Evolutionary conservation across 208 protist genomes (phyloP).

Genomic region (Leishmania aethiopica): DNA sequence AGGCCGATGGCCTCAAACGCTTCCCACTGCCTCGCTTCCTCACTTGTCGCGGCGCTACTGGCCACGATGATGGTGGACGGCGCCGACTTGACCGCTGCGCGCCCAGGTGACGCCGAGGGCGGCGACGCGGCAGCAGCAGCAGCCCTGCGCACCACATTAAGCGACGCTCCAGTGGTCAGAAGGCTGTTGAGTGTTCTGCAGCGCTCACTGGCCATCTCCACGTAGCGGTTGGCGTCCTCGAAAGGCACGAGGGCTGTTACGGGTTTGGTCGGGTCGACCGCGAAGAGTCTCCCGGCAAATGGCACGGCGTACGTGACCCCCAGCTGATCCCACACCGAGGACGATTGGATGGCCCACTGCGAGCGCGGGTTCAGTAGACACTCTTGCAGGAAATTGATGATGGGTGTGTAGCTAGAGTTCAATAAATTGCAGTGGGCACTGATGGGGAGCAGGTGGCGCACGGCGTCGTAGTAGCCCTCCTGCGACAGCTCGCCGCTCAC

Average conservation of each 20-base stretch:
- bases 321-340: conserved; percentile 48
- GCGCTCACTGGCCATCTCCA: conserved; percentile 32
- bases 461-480: conserved; percentile 30
- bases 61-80: conserved; percentile 1
- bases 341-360: conserved; percentile 43
- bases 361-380: conserved; percentile 43
- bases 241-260: conserved; percentile 34
- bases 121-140: neutral
- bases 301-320: conserved; percentile 56
- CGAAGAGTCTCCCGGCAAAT: conserved; percentile 45
- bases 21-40: conserved; percentile 4
- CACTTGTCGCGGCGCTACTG: neutral
- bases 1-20: conserved; percentile 28
- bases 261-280: conserved; percentile 29
- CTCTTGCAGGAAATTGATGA: conserved; percentile 47
- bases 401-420: conserved; percentile 39
- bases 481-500: conserved; percentile 17
- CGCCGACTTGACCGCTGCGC: neutral
- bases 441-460: conserved; percentile 33
- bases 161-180: conserved; percentile 27
- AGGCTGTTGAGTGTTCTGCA: conserved; percentile 26
- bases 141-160: conserved; percentile 19
- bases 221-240: conserved; percentile 33
- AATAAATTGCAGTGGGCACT: conserved; percentile 40
- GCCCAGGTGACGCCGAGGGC: neutral